These are phyloP conservation scores for Aspergillus sp. DNA, from an alignment of 2,329 filamentous ascomycete genomes.

Conservation along the genomic window DNA sequence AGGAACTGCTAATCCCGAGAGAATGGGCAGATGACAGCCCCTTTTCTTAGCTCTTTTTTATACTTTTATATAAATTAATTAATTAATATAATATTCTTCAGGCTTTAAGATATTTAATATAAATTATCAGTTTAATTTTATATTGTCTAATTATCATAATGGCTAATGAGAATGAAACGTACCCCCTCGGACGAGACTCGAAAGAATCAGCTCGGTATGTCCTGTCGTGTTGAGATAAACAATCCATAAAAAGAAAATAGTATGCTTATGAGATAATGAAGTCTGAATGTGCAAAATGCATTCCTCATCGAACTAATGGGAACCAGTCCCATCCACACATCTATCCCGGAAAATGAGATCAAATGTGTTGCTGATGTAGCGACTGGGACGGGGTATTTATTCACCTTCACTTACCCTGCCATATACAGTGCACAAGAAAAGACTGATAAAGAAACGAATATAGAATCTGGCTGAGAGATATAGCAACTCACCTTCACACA, in stretches of 20 bases:
- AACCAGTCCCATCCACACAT: conserved; percentile 17
- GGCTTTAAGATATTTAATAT: too few species aligned
- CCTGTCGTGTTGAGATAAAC: too few species aligned
- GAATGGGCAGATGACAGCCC: too few species aligned
- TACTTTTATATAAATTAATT: too few species aligned
- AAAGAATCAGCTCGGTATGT: conserved; percentile 18
- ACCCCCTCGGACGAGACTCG: conserved; percentile 14
- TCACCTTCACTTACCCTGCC: background rate
- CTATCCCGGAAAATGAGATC: conserved; percentile 14
- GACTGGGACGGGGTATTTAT: conserved; percentile 24
- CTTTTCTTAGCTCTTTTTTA: too few species aligned
- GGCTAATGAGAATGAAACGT: conserved; percentile 3
- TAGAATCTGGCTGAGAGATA: conserved; percentile 20
- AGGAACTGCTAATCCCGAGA: too few species aligned
- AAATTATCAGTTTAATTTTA: too few species aligned
- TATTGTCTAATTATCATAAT: too few species aligned
- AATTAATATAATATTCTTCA: too few species aligned
- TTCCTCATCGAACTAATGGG: conserved; percentile 18
- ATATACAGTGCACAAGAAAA: background rate
- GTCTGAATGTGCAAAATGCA: conserved; percentile 20
- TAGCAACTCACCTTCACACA: background rate
- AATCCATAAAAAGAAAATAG: too few species aligned
- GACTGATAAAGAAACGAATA: background rate
- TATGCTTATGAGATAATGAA: too few species aligned
- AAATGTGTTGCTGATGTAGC: conserved; percentile 20